These are phyloP conservation scores for Trichoderma pleuroti DNA, from an alignment of 2,329 filamentous ascomycete species.

Conservation along the genomic window DNA sequence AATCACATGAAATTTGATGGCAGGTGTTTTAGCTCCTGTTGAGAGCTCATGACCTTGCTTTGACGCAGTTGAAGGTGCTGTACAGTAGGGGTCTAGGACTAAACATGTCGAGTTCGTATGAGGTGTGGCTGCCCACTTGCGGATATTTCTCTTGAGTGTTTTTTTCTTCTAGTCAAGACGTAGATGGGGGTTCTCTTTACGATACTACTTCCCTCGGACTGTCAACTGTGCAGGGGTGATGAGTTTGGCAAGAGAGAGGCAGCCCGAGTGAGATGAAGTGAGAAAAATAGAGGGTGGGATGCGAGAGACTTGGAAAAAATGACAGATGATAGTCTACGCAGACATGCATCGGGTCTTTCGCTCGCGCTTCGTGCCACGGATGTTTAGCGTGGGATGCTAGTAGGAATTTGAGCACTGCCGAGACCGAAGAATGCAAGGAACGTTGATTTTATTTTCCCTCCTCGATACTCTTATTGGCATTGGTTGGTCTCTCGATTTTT, in stretches of 20 bases:
- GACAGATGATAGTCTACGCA: background rate
- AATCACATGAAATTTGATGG: conserved; percentile 15
- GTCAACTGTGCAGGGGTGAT: background rate
- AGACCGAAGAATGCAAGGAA: background rate
- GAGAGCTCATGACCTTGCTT: background rate
- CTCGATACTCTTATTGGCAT: background rate
- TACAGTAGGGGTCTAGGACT: background rate
- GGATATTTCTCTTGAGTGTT: background rate
- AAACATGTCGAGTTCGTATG: background rate
- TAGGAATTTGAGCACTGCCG: background rate
- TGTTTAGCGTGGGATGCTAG: background rate
- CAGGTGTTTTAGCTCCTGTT: background rate
- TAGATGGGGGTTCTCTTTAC: background rate
- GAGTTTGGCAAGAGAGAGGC: background rate
- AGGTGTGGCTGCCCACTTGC: background rate
- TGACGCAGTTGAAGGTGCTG: background rate
- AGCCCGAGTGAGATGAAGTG: background rate
- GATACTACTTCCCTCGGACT: background rate
- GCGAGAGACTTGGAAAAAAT: background rate
- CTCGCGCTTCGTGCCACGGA: background rate
- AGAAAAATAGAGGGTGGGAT: background rate
- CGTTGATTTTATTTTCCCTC: background rate
- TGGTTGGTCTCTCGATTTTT: background rate
- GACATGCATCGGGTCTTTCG: background rate
- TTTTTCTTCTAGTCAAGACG: background rate